Evolutionary conservation across 768 basidiomycete species (phyloP).

Genomic region (Megacollybia marginata): DNA sequence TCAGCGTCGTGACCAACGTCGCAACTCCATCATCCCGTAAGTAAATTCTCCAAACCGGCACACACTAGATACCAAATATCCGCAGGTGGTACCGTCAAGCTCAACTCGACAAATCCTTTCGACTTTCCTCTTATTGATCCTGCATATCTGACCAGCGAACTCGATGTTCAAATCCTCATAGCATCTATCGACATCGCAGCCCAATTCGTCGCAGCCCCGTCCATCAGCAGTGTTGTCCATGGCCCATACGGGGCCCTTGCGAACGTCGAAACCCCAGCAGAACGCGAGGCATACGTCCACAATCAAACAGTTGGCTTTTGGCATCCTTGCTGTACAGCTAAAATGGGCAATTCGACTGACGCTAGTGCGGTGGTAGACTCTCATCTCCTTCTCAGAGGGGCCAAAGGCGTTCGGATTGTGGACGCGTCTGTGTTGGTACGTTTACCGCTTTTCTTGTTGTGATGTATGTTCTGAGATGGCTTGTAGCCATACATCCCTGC

Average conservation of each 20-base stretch:
- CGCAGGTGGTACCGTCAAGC: slow-evolving; percentile 10
- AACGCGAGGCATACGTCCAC: slow-evolving; percentile 5
- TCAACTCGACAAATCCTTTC: slow-evolving; percentile 31
- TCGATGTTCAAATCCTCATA: slow-evolving; percentile 10
- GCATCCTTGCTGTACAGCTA: slow-evolving; percentile 4
- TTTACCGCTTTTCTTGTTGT: neutral
- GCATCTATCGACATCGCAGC: slow-evolving; percentile 6
- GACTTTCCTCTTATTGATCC: slow-evolving; percentile 34
- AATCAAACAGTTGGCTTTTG: neutral
- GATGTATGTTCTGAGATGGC: neutral
- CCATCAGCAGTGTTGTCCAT: slow-evolving; percentile 3
- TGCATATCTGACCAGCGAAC: slow-evolving; percentile 22
- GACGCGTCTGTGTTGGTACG: slow-evolving; percentile 9
- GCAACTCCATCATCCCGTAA: neutral
- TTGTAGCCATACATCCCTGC: slow-evolving; percentile 8
- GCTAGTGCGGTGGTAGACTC: slow-evolving; percentile 5
- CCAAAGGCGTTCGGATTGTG: slow-evolving; percentile 4
- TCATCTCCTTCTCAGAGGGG: slow-evolving; percentile 4
- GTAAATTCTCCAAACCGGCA: too few relatives aligned
- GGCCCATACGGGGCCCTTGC: slow-evolving; percentile 1
- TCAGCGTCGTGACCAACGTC: neutral
- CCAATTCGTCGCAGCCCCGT: slow-evolving; percentile 4
- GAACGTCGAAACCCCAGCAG: neutral
- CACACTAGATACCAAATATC: neutral
- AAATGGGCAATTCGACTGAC: slow-evolving; percentile 2